Evolutionary conservation across 2,329 filamentous ascomycete genomes (phyloP).

Genomic region (Diaporthe sp.): DNA sequence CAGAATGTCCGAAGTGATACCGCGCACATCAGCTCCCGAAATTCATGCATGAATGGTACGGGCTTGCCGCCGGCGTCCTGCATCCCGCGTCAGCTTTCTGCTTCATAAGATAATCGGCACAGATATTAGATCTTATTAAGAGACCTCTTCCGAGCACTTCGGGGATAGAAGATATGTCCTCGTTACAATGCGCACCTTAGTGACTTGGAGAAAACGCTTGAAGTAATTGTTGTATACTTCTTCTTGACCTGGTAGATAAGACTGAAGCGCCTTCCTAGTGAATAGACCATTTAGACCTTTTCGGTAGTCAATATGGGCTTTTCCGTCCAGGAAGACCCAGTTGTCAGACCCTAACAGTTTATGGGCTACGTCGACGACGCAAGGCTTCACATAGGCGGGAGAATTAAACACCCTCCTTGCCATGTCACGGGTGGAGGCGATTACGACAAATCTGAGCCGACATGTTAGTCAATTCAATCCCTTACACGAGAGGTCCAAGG

Average conservation of each 20-base stretch:
- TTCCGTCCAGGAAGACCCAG: constrained; percentile 98
- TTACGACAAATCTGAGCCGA: background rate
- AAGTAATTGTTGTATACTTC: constrained; percentile 92
- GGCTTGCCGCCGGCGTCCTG: background rate
- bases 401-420: constrained; percentile 97
- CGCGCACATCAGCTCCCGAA: constrained; percentile 95
- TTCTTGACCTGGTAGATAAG: constrained; percentile 91
- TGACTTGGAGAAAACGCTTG: constrained; percentile 81
- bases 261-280: constrained; percentile 75
- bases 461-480: background rate
- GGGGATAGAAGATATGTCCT: background rate
- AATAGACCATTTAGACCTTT: constrained; percentile 97
- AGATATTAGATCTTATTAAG: background rate
- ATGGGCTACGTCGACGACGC: constrained; percentile 92
- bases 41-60: constrained; percentile 87
- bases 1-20: constrained; percentile 97
- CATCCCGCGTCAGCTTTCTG: constrained; percentile 73
- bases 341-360: constrained; percentile 93
- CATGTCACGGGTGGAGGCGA: constrained; percentile 71
- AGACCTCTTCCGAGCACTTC: background rate
- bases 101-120: constrained; percentile 43
- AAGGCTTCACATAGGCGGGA: constrained; percentile 91
- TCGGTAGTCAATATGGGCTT: constrained; percentile 94
- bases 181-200: constrained; percentile 70
- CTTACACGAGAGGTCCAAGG: background rate